phyloP scores from a whole-genome alignment of 305 asterid species.

The Plantago rigida region DNA sequence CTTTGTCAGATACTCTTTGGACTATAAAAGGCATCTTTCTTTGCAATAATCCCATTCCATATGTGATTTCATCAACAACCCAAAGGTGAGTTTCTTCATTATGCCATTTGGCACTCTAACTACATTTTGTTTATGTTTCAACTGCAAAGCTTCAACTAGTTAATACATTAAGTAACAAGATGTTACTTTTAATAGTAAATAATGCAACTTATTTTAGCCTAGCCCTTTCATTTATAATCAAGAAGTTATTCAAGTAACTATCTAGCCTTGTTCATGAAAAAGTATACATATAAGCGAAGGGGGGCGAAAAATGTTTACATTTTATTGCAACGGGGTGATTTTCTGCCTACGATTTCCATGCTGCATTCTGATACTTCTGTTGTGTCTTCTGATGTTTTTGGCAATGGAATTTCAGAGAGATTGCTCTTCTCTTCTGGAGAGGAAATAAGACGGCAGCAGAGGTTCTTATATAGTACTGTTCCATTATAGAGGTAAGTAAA shows the following conservation, averaged over 20 bases:
- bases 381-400: slow-evolving; percentile 9
- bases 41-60: slow-evolving; percentile 12
- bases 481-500: neutral
- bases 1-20: slow-evolving; percentile 38
- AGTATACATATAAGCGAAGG: too few relatives aligned
- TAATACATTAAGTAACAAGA: slow-evolving; percentile 8
- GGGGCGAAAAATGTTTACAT: neutral
- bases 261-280: neutral
- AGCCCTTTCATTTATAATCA: slow-evolving; percentile 7
- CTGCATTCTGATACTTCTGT: neutral
- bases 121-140: neutral
- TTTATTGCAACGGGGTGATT: neutral
- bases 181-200: neutral
- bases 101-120: slow-evolving; percentile 46
- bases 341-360: neutral
- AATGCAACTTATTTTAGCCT: slow-evolving; percentile 1
- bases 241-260: neutral
- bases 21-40: slow-evolving; percentile 44
- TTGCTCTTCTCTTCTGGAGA: neutral
- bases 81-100: neutral
- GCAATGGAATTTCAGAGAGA: slow-evolving; percentile 29
- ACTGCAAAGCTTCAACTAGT: slow-evolving; percentile 9
- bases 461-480: neutral
- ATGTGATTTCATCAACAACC: slow-evolving; percentile 23
- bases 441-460: neutral